Evolutionary conservation across 1,284 basidiomycete species (phyloP), one percentile per base, ranked within the genome.

Genomic region (Grifola frondosa): DNA sequence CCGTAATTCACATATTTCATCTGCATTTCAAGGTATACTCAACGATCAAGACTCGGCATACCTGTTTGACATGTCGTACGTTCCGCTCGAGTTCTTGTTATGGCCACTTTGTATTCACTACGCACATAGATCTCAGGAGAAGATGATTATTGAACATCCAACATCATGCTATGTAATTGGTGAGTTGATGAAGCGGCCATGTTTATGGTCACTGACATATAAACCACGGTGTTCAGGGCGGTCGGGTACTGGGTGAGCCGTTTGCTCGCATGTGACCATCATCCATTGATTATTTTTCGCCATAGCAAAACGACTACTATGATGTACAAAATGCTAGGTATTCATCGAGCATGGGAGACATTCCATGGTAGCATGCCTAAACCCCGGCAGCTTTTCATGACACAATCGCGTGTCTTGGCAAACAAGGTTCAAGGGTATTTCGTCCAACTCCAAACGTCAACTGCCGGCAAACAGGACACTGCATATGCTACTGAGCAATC

Each of bases 231-330:
- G n/a, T n/a, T n/a, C n/a, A n/a, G n/a, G n/a, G 1, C 69, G 84
- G 23, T 85, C 82, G 52, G 84, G 84, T 5, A 87, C 84, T 0
- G 82, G 84, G 81, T 82, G 56, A 21, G 66, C 39, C 17, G 20
- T 25, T 12, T 35, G 38, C 11, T 17, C 29, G 29, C 5, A 13
- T 13, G 26, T 36, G n/a, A 3, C 24, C 9, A 15, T 22, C n/a
- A 5, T 7, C 21, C 36, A 6, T 29, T 19, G 39, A 15, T 39
- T 13, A 22, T n/a, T 15, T 1, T 35, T 25, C 50, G n/a, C n/a
- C n/a, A n/a, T n/a, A 84, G 82, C 3, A 86, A 88, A 73, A 87
- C 83, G 0, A 86, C 84, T 0, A 84, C 81, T 0, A 82, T 86
- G 74, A 62, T 85, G 0, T 82, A 80, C 67, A 84, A 83, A 61